Percentiles rank a stretch among this genome's conserved stretches.
Evolutionary conservation across 2,329 filamentous ascomycete genomes (phyloP).

Genomic region (Alternaria ventricosa): DNA sequence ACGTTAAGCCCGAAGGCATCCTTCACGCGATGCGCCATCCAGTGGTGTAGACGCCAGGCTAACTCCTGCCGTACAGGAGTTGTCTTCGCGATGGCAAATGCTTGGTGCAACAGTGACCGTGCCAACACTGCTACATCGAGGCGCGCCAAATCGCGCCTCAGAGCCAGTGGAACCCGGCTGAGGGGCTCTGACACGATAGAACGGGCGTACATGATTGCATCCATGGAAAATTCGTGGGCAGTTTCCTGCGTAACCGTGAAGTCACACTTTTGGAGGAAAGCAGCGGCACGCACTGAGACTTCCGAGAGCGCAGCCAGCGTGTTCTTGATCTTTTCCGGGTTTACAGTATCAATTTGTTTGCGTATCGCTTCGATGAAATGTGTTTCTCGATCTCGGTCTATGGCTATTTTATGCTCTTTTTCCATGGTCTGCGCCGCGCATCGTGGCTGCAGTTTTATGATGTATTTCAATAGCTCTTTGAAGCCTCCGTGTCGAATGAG

Average conservation of each 20-base stretch:
- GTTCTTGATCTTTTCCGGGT: not conserved
- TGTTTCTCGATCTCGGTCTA: not conserved
- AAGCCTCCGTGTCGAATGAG: not conserved
- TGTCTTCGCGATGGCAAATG: not conserved
- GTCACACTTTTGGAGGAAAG: not conserved
- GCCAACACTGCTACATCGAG: not conserved
- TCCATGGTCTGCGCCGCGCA: not conserved
- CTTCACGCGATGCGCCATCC: not conserved
- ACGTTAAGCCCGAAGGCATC: not conserved
- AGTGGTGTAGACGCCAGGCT: not conserved
- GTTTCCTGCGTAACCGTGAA: not conserved
- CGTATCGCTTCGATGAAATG: not conserved
- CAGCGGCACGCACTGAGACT: not conserved
- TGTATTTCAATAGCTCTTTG: not conserved
- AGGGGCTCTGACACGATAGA: not conserved
- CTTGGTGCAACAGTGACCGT: not conserved
- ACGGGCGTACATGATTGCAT: not conserved
- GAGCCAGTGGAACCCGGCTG: not conserved
- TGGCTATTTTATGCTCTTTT: not conserved
- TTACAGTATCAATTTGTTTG: not conserved
- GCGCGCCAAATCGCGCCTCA: not conserved
- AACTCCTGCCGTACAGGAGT: not conserved
- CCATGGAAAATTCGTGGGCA: not conserved
- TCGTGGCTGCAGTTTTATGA: not conserved
- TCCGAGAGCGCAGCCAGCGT: not conserved